Percentiles rank a stretch among this genome's conserved stretches.
Evolutionary conservation across 768 basidiomycete genomes (phyloP).

Genomic region (Lentinula guzmanii): DNA sequence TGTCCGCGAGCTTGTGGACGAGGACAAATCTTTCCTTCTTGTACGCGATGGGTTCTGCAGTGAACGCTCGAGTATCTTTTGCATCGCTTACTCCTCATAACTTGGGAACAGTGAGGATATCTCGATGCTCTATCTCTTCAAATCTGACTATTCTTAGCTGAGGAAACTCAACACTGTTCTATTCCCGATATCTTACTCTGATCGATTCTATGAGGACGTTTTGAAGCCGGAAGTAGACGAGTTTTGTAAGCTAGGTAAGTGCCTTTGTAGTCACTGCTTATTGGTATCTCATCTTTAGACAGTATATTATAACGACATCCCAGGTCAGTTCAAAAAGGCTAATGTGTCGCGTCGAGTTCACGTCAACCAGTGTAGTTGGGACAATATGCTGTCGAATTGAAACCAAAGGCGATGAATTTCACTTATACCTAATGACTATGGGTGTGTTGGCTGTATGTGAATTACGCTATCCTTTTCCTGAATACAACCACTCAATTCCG

Average conservation of each 20-base stretch:
- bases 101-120: conserved; percentile 60
- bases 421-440: conserved; percentile 88
- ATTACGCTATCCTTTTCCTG: conserved; percentile 18
- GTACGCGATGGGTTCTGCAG: conserved; percentile 9
- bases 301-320: conserved; percentile 94
- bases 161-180: conserved; percentile 58
- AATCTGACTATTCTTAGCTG: neutral
- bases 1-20: neutral
- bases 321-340: conserved; percentile 23
- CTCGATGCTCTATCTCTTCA: conserved; percentile 36
- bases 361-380: conserved; percentile 42
- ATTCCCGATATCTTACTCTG: conserved; percentile 86
- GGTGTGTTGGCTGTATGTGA: conserved; percentile 72
- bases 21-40: neutral
- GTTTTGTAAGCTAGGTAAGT: conserved; percentile 83
- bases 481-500: conserved; percentile 5
- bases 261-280: conserved; percentile 10
- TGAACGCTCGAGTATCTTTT: conserved; percentile 51
- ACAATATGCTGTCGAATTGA: conserved; percentile 85
- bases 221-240: conserved; percentile 72
- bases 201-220: conserved; percentile 82
- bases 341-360: neutral
- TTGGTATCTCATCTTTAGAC: conserved; percentile 7
- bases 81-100: conserved; percentile 77
- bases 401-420: conserved; percentile 46